Evolutionary conservation across 805 yeast species (phyloP).

Genomic region (Myxozyma vanderwaltii): DNA sequence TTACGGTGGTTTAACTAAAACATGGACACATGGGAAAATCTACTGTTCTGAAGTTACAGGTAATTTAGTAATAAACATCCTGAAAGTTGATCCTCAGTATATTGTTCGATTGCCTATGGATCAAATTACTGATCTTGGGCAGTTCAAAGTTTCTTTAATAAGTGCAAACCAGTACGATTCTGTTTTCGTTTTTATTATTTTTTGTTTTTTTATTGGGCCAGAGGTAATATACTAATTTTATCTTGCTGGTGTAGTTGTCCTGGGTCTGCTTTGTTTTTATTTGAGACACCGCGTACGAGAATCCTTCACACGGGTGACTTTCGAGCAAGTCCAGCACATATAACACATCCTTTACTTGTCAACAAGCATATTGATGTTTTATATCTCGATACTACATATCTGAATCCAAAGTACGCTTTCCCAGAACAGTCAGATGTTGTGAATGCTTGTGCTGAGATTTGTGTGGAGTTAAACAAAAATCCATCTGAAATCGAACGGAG

Average conservation of each 20-base stretch:
- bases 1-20: conserved; percentile 79
- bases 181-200: background rate
- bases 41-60: conserved; percentile 75
- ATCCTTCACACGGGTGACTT: conserved; percentile 93
- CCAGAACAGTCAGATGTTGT: conserved; percentile 77
- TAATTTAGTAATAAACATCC: conserved; percentile 54
- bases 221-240: no score
- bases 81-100: conserved; percentile 54
- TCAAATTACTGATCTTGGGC: conserved; percentile 46
- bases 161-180: conserved; percentile 76
- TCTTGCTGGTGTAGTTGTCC: conserved; percentile 58
- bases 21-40: conserved; percentile 73
- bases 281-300: conserved; percentile 48
- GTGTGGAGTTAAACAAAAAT: conserved; percentile 44
- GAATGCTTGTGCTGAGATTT: conserved; percentile 57
- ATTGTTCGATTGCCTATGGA: conserved; percentile 51
- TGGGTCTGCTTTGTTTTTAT: conserved; percentile 82
- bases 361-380: conserved; percentile 54
- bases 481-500: conserved; percentile 12
- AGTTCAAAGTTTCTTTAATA: conserved; percentile 58
- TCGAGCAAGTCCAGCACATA: conserved; percentile 61
- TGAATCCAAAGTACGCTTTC: conserved; percentile 71
- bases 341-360: conserved; percentile 43
- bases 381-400: conserved; percentile 89
- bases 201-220: no score